These are phyloP conservation scores for Pseudoscleropodium purum DNA, from an alignment of 225 moss, liverwort and hornwort genomes.

Conservation along the genomic window DNA sequence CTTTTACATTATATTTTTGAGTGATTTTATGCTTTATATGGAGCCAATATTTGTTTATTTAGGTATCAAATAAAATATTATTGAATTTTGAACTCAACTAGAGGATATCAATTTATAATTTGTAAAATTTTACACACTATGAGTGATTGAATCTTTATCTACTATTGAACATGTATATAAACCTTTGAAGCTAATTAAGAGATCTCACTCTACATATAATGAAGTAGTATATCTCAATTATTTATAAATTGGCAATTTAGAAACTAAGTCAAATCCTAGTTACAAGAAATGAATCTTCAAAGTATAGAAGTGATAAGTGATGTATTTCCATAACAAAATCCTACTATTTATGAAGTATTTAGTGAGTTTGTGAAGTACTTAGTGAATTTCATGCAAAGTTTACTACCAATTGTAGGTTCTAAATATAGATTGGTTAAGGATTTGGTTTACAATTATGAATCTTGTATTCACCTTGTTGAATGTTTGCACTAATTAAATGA, in stretches of 20 bases:
- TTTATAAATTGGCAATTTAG: background rate
- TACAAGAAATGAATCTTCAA: fast-evolving
- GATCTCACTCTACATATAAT: background rate
- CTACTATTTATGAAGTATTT: background rate
- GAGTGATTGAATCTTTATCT: background rate
- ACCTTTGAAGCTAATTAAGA: background rate
- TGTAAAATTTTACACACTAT: background rate
- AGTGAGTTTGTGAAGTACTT: fast-evolving
- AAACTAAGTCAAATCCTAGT: background rate
- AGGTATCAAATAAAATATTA: background rate
- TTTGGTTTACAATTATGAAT: background rate
- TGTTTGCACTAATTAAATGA: fast-evolving
- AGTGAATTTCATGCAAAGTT: background rate
- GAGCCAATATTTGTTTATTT: background rate
- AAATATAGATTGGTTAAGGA: background rate
- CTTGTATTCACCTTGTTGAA: background rate
- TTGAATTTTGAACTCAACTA: background rate
- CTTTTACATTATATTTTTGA: background rate
- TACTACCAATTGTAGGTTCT: fast-evolving
- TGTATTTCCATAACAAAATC: background rate
- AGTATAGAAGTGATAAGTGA: background rate
- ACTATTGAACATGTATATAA: background rate
- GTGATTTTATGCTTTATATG: background rate
- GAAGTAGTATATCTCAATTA: background rate
- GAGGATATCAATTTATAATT: background rate